Conservation (phyloP, 2,329 filamentous ascomycete genomes). For the Xylariales sp. region DNA sequence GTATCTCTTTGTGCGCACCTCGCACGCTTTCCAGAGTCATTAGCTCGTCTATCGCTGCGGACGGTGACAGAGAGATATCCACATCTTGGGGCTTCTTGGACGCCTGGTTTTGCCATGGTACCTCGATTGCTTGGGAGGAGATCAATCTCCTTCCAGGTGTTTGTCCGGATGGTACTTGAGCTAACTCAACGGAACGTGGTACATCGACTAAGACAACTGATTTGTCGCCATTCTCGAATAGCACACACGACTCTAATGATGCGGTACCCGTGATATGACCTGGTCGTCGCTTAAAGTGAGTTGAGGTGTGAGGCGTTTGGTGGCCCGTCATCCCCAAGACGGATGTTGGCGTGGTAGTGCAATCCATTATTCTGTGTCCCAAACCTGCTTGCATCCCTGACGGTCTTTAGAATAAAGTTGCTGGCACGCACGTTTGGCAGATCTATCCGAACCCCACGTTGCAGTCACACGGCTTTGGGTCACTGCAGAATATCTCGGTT, state of each 20-base stretch:
- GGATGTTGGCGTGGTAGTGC: too few relatives aligned
- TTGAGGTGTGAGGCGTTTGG: too few relatives aligned
- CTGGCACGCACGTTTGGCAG: too few relatives aligned
- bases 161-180: slow-evolving; percentile 47
- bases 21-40: slow-evolving; percentile 46
- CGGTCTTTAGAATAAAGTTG: too few relatives aligned
- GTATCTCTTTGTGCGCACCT: slow-evolving; percentile 36
- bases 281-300: neutral
- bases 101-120: slow-evolving; percentile 50
- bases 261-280: slow-evolving; percentile 1
- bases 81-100: slow-evolving; percentile 38
- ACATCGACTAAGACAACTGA: slow-evolving; percentile 62
- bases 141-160: slow-evolving; percentile 36
- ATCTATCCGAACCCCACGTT: neutral
- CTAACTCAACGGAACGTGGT: slow-evolving; percentile 63
- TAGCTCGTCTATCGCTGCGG: slow-evolving; percentile 48
- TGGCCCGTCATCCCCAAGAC: too few relatives aligned
- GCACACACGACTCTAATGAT: slow-evolving; percentile 31
- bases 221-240: slow-evolving; percentile 48
- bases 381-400: too few relatives aligned
- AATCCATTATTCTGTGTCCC: too few relatives aligned
- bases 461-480: too few relatives aligned
- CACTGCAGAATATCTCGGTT: too few relatives aligned
- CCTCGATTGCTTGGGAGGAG: slow-evolving; percentile 38
- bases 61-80: slow-evolving; percentile 33